Conservation (phyloP, 2,329 filamentous ascomycete species). For the Davidsoniella eucalypti region DNA sequence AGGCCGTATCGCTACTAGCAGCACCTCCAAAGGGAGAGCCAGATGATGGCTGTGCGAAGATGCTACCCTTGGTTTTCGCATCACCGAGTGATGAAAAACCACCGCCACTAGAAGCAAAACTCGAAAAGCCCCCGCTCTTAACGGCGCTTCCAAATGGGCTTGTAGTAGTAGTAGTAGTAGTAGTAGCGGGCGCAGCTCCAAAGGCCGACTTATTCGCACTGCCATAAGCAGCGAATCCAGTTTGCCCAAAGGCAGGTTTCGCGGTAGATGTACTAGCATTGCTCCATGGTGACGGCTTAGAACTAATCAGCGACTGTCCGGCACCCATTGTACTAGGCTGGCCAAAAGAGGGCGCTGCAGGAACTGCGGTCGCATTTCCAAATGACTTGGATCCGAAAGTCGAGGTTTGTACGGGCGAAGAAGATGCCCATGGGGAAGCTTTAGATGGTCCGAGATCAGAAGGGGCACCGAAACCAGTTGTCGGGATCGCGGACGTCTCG, state of each 20-base stretch:
- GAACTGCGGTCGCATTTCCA: conserved; percentile 21
- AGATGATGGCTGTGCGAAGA: conserved; percentile 19
- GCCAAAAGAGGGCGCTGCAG: conserved; percentile 31
- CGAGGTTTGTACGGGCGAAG: conserved; percentile 21
- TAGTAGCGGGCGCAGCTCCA: conserved; percentile 15
- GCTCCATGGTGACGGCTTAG: conserved; percentile 3
- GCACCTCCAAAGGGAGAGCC: conserved; percentile 16
- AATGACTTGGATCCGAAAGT: conserved; percentile 32
- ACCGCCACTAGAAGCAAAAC: conserved; percentile 30
- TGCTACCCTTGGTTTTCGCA: conserved; percentile 6
- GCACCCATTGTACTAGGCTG: conserved; percentile 28
- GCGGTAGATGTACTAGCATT: conserved; percentile 17
- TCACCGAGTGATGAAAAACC: conserved; percentile 36
- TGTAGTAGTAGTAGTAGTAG: conserved; percentile 13
- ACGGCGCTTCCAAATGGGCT: conserved; percentile 15
- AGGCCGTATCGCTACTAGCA: conserved; percentile 19
- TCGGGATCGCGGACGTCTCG: conserved; percentile 7
- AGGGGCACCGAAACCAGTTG: conserved; percentile 15
- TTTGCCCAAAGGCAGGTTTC: conserved; percentile 20
- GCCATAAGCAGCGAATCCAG: conserved; percentile 36
- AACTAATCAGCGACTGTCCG: background rate
- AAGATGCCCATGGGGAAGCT: conserved; percentile 26
- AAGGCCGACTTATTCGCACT: conserved; percentile 19
- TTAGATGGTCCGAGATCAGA: conserved; percentile 12
- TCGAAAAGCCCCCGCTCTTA: conserved; percentile 32